Evolutionary conservation across 2,329 filamentous ascomycete genomes (phyloP), one percentile per base, ranked within the genome.

Genomic region (Fusarium pininemorale): DNA sequence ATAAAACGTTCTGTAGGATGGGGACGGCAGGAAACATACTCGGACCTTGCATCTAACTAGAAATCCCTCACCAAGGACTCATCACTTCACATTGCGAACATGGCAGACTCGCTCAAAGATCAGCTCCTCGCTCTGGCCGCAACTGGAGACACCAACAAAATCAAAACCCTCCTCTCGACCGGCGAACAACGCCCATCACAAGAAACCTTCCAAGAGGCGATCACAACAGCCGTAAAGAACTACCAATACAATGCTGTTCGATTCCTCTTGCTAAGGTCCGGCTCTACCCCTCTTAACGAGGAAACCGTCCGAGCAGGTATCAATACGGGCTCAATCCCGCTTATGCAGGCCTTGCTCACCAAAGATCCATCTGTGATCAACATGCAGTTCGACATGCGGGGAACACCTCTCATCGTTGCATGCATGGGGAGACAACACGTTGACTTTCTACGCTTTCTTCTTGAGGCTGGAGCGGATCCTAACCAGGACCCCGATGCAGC

Each of bases 71-170:
- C 20, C 32, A 32, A 24, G 15, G 6, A 35, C 8, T 5, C 18
- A 26, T 24, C 22, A 3, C 0, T n/a, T 20, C 9, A 26, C 26
- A 0, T 0, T 2, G 10, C 26, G 1, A 32, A 28, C 0, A 65
- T 65, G 63, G 1, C 39, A 32, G 18, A 28, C 14, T 22, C 26
- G 3, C 5, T n/a, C 30, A 26, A 24, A 14, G 18, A 44, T 12
- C 10, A 9, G 20, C 45, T 65, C 3, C 5, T 39, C 7, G 14
- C 45, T 20, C 5, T 53, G 5, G 47, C 57, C 1, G 5, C 22
- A 5, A 22, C 18, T 1, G 63, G 45, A 39, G 32, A 63, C 0
- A 5, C 18, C 14, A 14, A n/a, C 5, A 7, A 53, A 11, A 20
- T 63, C 0, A 39, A 16, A 28, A 20, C 2, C 14, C 11, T 63